These are phyloP conservation scores for Astragalus glycyphyllos DNA, from an alignment of 306 rosid species.

Conservation along the genomic window DNA sequence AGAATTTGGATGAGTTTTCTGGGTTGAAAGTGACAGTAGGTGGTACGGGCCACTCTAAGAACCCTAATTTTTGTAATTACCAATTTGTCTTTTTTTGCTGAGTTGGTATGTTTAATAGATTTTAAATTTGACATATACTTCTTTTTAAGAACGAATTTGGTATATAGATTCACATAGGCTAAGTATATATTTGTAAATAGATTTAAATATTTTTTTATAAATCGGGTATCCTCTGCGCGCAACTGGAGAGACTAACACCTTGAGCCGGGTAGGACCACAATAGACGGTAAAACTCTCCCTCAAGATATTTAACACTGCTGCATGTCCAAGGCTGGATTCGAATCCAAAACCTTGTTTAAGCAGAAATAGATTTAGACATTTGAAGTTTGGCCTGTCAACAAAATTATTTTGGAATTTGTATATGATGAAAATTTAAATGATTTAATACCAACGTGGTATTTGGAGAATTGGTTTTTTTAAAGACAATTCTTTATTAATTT, in stretches of 20 bases:
- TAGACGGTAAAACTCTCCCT: too few species aligned
- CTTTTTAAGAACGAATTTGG: background rate
- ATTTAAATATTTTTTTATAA: background rate
- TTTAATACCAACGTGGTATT: too few species aligned
- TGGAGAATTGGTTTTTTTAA: too few species aligned
- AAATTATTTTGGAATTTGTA: too few species aligned
- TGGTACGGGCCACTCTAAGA: constrained; percentile 39
- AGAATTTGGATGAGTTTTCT: constrained; percentile 48
- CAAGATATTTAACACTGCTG: too few species aligned
- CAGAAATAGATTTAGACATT: background rate
- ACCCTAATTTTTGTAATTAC: constrained; percentile 51
- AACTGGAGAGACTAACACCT: too few species aligned
- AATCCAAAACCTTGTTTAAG: too few species aligned
- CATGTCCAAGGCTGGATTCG: too few species aligned
- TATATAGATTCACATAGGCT: background rate
- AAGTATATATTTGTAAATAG: background rate
- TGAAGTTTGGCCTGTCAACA: background rate
- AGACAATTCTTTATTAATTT: too few species aligned
- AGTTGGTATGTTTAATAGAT: constrained; percentile 13
- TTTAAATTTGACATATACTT: constrained; percentile 1
- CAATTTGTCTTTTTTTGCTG: constrained; percentile 45
- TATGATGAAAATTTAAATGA: too few species aligned
- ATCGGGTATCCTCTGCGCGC: too few species aligned
- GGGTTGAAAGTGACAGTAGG: constrained; percentile 47
- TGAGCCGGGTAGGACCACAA: too few species aligned